Conservation (phyloP, 495 filamentous ascomycete species). For the Astrothelium macrocarpum region DNA sequence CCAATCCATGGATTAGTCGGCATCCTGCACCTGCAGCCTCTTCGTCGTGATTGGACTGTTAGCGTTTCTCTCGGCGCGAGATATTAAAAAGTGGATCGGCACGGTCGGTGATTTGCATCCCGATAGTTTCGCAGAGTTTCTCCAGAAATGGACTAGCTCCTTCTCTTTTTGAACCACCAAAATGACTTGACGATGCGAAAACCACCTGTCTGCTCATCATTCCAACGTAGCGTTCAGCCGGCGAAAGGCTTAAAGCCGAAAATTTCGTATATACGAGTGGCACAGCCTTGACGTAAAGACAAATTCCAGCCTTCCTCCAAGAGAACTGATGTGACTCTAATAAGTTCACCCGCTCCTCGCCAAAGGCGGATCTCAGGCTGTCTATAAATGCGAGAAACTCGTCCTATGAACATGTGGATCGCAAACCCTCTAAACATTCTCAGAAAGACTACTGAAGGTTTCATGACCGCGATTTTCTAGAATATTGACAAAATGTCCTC, state of each 20-base stretch:
- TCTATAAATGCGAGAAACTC: background rate
- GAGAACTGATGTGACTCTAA: background rate
- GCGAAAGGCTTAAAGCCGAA: background rate
- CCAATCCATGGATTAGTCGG: too few species aligned
- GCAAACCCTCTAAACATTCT: too few species aligned
- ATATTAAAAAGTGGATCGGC: too few species aligned
- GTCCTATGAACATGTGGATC: background rate
- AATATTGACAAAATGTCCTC: slow-evolving; percentile 10
- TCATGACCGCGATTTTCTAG: background rate
- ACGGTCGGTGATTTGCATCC: too few species aligned
- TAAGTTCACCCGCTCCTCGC: background rate
- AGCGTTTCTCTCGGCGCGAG: too few species aligned
- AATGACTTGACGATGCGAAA: background rate
- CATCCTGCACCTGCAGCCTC: too few species aligned
- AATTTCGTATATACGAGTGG: background rate
- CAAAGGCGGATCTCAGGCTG: background rate
- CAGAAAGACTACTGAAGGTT: too few species aligned
- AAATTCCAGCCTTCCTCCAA: background rate
- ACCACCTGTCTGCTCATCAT: too few species aligned
- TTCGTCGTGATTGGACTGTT: too few species aligned
- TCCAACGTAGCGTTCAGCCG: too few species aligned
- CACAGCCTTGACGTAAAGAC: background rate
- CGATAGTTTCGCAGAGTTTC: slow-evolving; percentile 3
- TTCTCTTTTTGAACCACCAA: background rate
- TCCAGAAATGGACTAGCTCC: background rate